Conservation (phyloP, 257 asterid species). For the Solanum peruvianum region DNA sequence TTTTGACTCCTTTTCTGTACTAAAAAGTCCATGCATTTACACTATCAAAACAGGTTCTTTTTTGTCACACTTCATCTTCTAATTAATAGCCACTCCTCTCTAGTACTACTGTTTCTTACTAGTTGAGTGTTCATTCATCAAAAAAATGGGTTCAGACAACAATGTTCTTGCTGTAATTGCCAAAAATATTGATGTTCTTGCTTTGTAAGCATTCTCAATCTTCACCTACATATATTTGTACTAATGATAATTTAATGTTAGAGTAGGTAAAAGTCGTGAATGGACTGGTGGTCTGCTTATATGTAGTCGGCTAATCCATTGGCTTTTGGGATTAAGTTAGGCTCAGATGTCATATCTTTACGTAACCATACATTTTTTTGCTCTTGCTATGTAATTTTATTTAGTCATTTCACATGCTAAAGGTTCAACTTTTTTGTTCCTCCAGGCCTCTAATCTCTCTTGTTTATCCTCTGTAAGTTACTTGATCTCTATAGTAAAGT, state of each 20-base stretch:
- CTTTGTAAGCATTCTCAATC: constrained; percentile 36
- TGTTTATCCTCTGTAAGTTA: constrained; percentile 85
- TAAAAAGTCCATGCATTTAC: not conserved
- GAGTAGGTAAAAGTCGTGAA: not conserved
- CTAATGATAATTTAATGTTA: not conserved
- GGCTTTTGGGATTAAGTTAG: accelerated
- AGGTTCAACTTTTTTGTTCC: not conserved
- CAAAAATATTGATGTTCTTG: constrained; percentile 82
- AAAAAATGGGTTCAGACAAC: constrained; percentile 56
- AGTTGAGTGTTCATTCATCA: not conserved
- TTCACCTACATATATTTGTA: not conserved
- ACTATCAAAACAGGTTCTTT: not conserved
- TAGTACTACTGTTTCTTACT: not conserved
- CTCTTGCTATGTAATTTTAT: not conserved
- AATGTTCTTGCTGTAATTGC: constrained; percentile 62
- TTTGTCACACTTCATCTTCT: not conserved
- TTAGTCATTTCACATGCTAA: not conserved
- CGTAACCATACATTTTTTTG: not conserved
- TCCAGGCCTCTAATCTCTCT: constrained; percentile 86
- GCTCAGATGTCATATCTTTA: no score
- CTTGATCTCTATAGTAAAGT: not conserved
- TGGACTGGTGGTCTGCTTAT: accelerated
- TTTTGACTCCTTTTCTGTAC: constrained; percentile 1
- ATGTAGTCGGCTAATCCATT: accelerated
- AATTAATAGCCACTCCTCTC: not conserved